Percentiles rank a stretch among this genome's conserved stretches.
Conservation (phyloP, 768 basidiomycete genomes). For the Paxillus involutus region DNA sequence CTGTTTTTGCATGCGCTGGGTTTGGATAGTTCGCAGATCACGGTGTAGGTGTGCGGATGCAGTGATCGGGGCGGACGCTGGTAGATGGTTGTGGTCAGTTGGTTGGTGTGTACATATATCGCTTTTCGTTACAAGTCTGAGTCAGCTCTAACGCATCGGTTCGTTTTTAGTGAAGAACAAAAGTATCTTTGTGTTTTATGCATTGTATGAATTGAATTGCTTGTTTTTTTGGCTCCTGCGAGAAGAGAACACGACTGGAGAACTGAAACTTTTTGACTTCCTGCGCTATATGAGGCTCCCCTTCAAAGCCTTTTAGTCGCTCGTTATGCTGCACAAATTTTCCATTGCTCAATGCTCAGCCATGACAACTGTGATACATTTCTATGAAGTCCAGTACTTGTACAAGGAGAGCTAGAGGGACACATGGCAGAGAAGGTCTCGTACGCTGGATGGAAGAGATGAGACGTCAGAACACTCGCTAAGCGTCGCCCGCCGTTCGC, state of each 20-base stretch:
- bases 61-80: background rate
- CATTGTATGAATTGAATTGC: slow-evolving; percentile 16
- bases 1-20: slow-evolving; percentile 83
- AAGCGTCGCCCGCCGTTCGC: slow-evolving; percentile 35
- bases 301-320: no score
- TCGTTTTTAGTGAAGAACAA: slow-evolving; percentile 16
- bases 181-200: slow-evolving; percentile 15
- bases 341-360: no score
- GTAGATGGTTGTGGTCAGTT: no score
- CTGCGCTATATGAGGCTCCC: background rate
- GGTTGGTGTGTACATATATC: background rate
- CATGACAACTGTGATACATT: background rate
- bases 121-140: background rate
- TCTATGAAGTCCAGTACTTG: background rate
- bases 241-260: background rate
- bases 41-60: slow-evolving; percentile 31
- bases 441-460: slow-evolving; percentile 22
- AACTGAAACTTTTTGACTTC: background rate
- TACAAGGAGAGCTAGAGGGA: slow-evolving; percentile 2
- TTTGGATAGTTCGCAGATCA: slow-evolving; percentile 70
- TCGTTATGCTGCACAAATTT: background rate
- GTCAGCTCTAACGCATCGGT: background rate
- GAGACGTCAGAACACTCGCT: slow-evolving; percentile 27
- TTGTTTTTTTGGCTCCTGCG: slow-evolving; percentile 2
- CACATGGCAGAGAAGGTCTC: slow-evolving; percentile 21